Base-by-base conservation (phyloP, 2,329 filamentous ascomycete genomes). In the Pseudogymnoascus sp. region DNA sequence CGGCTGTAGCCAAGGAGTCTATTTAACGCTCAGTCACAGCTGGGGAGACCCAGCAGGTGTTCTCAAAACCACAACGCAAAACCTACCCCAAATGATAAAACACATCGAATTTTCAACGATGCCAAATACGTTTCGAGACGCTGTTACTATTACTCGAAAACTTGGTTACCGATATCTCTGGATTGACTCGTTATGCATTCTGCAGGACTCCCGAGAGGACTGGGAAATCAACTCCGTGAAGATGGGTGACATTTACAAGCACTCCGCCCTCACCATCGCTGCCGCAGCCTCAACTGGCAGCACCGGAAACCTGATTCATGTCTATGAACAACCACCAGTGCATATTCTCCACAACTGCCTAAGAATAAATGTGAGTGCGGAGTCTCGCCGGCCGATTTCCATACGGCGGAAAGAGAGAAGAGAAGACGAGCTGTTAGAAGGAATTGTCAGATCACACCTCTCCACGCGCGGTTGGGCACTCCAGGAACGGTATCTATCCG, bases 401-500 rank as follows among this genome's bases (percentile, higher is more conserved):
- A 18, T 50, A 30, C 43, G 43, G 14, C 25, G 43, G 30, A 50
- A 50, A 30, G 25, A 50, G 4, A 50, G 11, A 30, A 2, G 8
- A 2, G 43, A 50, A 50, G 43, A 50, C n/a, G 6, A 30, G n/a
- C 25, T 50, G 4, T 2, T 50, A 30, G 25, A 50, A 25, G 43
- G 43, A 30, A 50, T 30, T 2, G 25, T 50, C 25, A 30, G 30
- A 30, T 50, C 43, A 2, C 43, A 50, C 14, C 43, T 50, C 1
- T 25, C 43, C 14, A 50, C 43, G 9, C 25, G 43, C 5, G 43
- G 43, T 3, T 64, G 61, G 63, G 50, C 61, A 8, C 20, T 63
- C 3, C 63, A 64, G 15, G 63, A 64, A 33, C 18, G 62, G 14
- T 47, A 57, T 35, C 30, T 64, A 2, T 61, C 63, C 1, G 33